Base-by-base conservation (phyloP, 78 protist species). In the Pelomyxa schiedti region DNA sequence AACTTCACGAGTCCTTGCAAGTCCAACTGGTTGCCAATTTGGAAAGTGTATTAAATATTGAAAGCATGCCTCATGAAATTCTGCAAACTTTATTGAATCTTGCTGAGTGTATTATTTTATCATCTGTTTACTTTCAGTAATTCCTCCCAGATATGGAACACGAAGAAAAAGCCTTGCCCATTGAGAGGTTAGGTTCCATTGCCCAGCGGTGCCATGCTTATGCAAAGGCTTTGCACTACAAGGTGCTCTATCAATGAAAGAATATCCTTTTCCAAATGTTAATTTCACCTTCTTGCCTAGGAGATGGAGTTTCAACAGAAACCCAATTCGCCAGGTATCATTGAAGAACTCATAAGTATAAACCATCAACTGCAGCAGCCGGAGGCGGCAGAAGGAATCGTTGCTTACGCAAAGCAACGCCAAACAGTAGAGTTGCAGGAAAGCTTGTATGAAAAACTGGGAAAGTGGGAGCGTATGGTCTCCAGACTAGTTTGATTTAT, bases 201-300 rank as follows among this genome's bases (percentile, higher is more conserved):
- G 98, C 98, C 0, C 88, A 78, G 69, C 63, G 76, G 36, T 94
- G 97, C 82, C 94, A 92, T 24, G 94, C 97, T 32, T 97, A 84
- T 66, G 98, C 99, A 24, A 94, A 97, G 85, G 98, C 98, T 8
- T 84, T 95, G 72, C 98, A 90, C 76, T 95, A 96, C 82, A 81
- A 70, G 58, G n/a, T n/a, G n/a, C n/a, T n/a, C n/a, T n/a, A n/a
- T n/a, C n/a, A n/a, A n/a, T n/a, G n/a, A n/a, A n/a, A n/a, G n/a
- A n/a, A n/a, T n/a, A n/a, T n/a, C n/a, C n/a, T n/a, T n/a, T n/a
- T n/a, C n/a, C n/a, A n/a, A n/a, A n/a, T n/a, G n/a, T n/a, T n/a
- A n/a, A n/a, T n/a, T n/a, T n/a, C n/a, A n/a, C n/a, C n/a, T n/a
- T n/a, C n/a, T n/a, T n/a, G n/a, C n/a, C n/a, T n/a, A n/a, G n/a